Evolutionary conservation across 1,284 basidiomycete genomes (phyloP).

Genomic region (Ustilago hordei): DNA sequence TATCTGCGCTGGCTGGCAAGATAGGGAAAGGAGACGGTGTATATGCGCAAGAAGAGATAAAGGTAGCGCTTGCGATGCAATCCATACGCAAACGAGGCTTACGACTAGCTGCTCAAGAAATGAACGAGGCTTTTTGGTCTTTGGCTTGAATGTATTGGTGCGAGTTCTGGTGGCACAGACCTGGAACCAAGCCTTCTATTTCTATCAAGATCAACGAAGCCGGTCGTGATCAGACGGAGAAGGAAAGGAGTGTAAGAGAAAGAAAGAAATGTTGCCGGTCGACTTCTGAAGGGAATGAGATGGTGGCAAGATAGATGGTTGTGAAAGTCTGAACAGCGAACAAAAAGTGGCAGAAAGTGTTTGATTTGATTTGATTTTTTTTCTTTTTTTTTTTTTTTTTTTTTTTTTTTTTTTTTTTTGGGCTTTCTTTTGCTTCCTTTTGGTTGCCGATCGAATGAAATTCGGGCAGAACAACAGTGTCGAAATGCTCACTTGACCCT

Average conservation of each 20-base stretch:
- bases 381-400: too few relatives aligned
- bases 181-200: not conserved
- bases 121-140: slow-evolving; percentile 6
- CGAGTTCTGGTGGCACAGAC: not conserved
- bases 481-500: too few relatives aligned
- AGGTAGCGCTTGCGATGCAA: not conserved
- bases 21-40: not conserved
- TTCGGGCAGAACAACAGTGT: not conserved
- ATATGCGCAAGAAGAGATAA: not conserved
- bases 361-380: too few relatives aligned
- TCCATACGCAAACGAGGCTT: not conserved
- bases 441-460: slow-evolving; percentile 1
- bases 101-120: slow-evolving; percentile 6
- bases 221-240: slow-evolving; percentile 4
- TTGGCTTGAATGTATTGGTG: not conserved
- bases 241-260: not conserved
- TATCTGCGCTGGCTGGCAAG: not conserved
- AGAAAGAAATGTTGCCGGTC: not conserved
- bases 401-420: too few relatives aligned
- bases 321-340: too few relatives aligned
- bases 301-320: not conserved
- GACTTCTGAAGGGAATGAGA: not conserved
- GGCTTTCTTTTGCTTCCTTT: not conserved
- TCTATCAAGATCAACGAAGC: not conserved
- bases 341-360: not conserved